Conservation (phyloP, 148 eudicot genomes). For the Gaultheria prostrata region DNA sequence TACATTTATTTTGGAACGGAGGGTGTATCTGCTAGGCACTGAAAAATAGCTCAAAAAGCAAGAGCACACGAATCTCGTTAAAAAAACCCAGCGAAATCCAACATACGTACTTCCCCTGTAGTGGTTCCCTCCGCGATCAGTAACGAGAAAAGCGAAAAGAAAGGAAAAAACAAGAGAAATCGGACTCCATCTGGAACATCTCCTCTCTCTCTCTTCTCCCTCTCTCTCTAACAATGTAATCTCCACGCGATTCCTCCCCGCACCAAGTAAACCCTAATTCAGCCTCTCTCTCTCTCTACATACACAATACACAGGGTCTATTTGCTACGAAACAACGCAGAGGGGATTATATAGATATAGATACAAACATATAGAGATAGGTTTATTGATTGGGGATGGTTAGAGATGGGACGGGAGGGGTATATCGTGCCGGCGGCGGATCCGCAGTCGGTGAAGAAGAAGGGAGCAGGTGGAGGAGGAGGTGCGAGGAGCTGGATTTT, state of each 20-base stretch:
- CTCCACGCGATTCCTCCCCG: not conserved
- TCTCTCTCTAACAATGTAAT: conserved; percentile 2
- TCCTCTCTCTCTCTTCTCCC: not conserved
- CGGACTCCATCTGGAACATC: not conserved
- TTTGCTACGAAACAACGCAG: too few relatives aligned
- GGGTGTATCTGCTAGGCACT: too few relatives aligned
- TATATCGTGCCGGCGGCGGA: conserved; percentile 35
- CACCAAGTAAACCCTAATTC: not conserved
- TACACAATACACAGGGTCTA: too few relatives aligned
- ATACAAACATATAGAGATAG: not conserved
- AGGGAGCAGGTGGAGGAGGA: conserved; percentile 11
- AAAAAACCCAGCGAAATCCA: not conserved
- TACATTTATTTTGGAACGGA: too few relatives aligned
- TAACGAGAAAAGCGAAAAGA: not conserved
- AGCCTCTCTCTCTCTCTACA: not conserved
- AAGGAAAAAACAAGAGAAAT: too few relatives aligned
- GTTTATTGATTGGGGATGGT: conserved; percentile 17
- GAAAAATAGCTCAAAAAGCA: too few relatives aligned
- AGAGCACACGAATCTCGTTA: too few relatives aligned
- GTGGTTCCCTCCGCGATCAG: not conserved
- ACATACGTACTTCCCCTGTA: not conserved
- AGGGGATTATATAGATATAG: not conserved
- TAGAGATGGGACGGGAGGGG: conserved; percentile 45
- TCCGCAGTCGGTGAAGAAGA: conserved; percentile 34
- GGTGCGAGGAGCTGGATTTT: conserved; percentile 53